Conservation (phyloP, 805 yeast genomes). For the Teunomyces kruisii region DNA sequence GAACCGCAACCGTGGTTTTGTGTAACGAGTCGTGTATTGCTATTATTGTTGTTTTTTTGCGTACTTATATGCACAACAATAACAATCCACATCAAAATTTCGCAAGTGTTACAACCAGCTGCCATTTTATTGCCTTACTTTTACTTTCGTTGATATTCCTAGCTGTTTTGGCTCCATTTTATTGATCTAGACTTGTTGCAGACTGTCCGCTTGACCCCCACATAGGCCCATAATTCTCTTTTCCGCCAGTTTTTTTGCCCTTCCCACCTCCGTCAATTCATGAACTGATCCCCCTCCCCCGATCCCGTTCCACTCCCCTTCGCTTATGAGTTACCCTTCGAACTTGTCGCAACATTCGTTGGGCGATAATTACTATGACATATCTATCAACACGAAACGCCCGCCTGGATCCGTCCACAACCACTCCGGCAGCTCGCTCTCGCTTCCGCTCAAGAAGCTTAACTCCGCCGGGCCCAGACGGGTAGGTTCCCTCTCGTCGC, state of each 20-base stretch:
- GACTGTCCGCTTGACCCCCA: too few species aligned
- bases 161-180: too few species aligned
- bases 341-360: slow-evolving; percentile 20
- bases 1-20: neutral
- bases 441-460: slow-evolving; percentile 15
- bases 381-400: slow-evolving; percentile 12
- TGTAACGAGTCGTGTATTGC: neutral
- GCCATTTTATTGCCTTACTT: neutral
- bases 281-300: neutral
- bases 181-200: too few species aligned
- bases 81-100: neutral
- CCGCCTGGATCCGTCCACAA: slow-evolving; percentile 1
- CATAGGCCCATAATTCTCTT: too few species aligned
- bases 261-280: neutral
- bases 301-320: neutral
- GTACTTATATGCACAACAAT: neutral
- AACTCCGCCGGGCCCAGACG: slow-evolving; percentile 22
- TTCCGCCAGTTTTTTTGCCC: neutral
- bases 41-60: slow-evolving; percentile 10
- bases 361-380: slow-evolving; percentile 28
- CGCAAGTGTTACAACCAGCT: neutral
- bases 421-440: slow-evolving; percentile 5
- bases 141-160: neutral
- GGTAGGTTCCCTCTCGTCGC: slow-evolving; percentile 27
- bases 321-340: slow-evolving; percentile 7